phyloP scores from a whole-genome alignment of 73 alveolate species.

The Urostyla sp. region DNA sequence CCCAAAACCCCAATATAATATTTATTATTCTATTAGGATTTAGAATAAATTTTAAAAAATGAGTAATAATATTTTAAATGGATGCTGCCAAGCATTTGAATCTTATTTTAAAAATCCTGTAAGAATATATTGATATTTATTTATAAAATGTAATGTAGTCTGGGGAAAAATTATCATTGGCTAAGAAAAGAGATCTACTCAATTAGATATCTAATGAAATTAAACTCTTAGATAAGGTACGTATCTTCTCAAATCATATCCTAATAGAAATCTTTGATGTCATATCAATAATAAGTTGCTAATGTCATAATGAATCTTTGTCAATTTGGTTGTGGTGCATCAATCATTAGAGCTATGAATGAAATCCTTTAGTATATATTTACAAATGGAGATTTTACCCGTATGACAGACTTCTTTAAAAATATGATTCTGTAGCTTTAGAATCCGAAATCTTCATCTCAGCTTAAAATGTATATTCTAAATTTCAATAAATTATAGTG shows the following conservation, averaged over 20 bases:
- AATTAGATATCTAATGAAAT: conserved; percentile 16
- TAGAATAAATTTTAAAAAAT: too few species aligned
- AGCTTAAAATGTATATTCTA: conserved; percentile 30
- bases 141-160: neutral
- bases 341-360: conserved; percentile 57
- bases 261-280: conserved; percentile 15
- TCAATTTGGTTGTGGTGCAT: conserved; percentile 62
- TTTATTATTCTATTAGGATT: too few species aligned
- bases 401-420: conserved; percentile 42
- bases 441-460: conserved; percentile 9
- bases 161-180: conserved; percentile 50
- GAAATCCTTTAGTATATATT: conserved; percentile 35
- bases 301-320: neutral
- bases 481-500: neutral
- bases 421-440: conserved; percentile 2
- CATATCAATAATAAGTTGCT: conserved; percentile 6
- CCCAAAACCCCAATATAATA: too few species aligned
- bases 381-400: conserved; percentile 64
- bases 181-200: conserved; percentile 62
- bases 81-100: too few species aligned
- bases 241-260: neutral
- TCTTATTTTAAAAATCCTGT: conserved; percentile 41
- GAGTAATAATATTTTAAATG: too few species aligned
- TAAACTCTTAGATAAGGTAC: conserved; percentile 10
- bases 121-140: neutral